Conservation (phyloP, 345 rosid genomes). For the Bruguiera parviflora region DNA sequence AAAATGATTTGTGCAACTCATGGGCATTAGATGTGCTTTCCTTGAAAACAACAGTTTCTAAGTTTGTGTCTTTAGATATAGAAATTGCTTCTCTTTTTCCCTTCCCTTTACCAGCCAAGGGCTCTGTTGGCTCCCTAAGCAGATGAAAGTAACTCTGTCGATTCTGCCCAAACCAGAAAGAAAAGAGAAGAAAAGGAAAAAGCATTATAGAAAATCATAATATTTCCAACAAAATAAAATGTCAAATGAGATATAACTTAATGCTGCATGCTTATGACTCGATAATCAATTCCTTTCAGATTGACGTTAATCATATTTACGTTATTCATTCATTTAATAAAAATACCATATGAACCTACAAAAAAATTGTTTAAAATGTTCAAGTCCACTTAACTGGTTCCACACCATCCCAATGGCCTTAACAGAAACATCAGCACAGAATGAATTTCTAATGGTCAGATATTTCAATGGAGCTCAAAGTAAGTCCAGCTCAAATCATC, state of each 20-base stretch:
- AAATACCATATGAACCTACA: not conserved
- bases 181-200: not conserved
- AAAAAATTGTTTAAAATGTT: too few relatives aligned
- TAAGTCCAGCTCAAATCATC: too few relatives aligned
- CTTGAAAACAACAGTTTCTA: constrained; percentile 42
- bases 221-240: not conserved
- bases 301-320: not conserved
- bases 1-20: constrained; percentile 57
- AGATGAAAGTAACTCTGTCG: constrained; percentile 68
- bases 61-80: constrained; percentile 43
- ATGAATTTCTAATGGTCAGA: too few relatives aligned
- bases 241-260: not conserved
- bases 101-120: constrained; percentile 53
- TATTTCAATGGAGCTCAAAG: too few relatives aligned
- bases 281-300: not conserved
- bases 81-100: constrained; percentile 51
- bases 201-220: not conserved
- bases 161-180: constrained; percentile 39
- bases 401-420: too few relatives aligned
- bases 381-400: too few relatives aligned
- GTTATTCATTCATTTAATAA: not conserved
- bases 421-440: too few relatives aligned
- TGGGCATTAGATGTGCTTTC: constrained; percentile 40
- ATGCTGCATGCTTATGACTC: not conserved
- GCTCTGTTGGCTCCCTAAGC: constrained; percentile 40